Evolutionary conservation across 2,329 filamentous ascomycete species (phyloP), one percentile per base, ranked within the genome.

Genomic region (Penicillium capsulatum): DNA sequence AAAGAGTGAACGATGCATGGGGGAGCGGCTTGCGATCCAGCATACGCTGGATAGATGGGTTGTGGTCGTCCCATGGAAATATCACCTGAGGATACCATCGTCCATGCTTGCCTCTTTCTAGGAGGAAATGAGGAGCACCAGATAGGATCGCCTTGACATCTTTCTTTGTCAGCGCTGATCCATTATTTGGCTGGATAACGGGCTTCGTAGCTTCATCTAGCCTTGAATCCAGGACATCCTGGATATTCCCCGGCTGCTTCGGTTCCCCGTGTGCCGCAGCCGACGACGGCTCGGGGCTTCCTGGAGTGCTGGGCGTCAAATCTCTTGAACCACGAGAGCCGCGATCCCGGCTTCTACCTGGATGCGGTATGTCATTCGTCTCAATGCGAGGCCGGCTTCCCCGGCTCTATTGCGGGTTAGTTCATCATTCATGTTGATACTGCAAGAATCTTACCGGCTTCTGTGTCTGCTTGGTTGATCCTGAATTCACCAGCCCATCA

Each of bases 111-210:
- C 67, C 68, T 32, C 60, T 65, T 42, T 70, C 68, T n/a, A 70
- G 58, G 17, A 69, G 51, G 42, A 70, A 71, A 43, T 69, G 67
- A 4, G 68, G 68, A 1, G 67, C 66, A 1, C 68, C 68, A 1
- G 65, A 69, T 30, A 71, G 63, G 7, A 71, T 51, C 14, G 55
- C 52, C 38, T 66, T 64, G 29, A 68, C 48, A n/a, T 70, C 67
- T 22, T 61, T 54, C 29, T 60, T 61, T 0, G 55, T 62, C 16
- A 65, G 48, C 7, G 14, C 14, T 3, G 35, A 19, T 36, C 36
- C 31, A 7, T 31, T 30, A 34, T 17, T 3, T 34, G 17, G n/a
- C 10, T 13, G 17, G 14, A 24, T 14, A 3, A 11, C 8, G 17
- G 16, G 34, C 14, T 34, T 31, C 26, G 20, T 16, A 2, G 38